Evolutionary conservation across 441 rosid genomes (phyloP), one percentile per base, ranked within the genome.

Genomic region (Lagerstroemia fauriei): DNA sequence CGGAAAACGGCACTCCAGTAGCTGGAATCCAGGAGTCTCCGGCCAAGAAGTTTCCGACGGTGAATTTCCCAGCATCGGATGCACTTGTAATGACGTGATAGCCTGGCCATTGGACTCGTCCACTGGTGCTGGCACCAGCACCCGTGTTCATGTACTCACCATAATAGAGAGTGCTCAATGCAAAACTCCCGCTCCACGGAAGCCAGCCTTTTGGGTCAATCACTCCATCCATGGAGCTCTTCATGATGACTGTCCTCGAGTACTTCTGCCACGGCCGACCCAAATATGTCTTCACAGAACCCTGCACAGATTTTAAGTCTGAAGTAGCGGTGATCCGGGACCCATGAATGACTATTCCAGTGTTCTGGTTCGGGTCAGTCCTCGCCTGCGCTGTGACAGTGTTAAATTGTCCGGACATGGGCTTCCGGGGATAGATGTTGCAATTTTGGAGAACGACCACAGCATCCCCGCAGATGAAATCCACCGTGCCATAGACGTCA

Each of bases 241-340:
- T 90, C 89, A 89, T 87, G 68, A 88, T 85, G 61, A 92, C 94
- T 0, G 94, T 90, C 83, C 93, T 88, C 20, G 94, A 90, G 57
- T 89, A 89, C 81, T 85, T 61, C 46, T 83, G 81, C 94, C 94
- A 92, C n/a, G 94, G 94, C 72, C 93, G 68, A 1, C 94, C 94
- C 73, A 92, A 77, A 27, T 86, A 92, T 25, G 9, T 83, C 80
- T 87, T 25, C 18, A 85, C 69, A 11, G 89, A 88, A 6, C 92
- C 89, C 24, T 86, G 87, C 29, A 46, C 85, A 0, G 84, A 46
- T 29, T 34, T 81, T 84, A 86, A 22, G 17, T 82, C 90, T 0
- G 83, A 78, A 1, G 88, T n/a, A 0, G 87, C 91, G 20, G 84
- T 84, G 41, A 88, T 81, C 7, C 84, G 87, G 0, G 90, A 92